phyloP scores from a whole-genome alignment of 169 alveolate genomes.

The Cryptosporidium ubiquitum region DNA sequence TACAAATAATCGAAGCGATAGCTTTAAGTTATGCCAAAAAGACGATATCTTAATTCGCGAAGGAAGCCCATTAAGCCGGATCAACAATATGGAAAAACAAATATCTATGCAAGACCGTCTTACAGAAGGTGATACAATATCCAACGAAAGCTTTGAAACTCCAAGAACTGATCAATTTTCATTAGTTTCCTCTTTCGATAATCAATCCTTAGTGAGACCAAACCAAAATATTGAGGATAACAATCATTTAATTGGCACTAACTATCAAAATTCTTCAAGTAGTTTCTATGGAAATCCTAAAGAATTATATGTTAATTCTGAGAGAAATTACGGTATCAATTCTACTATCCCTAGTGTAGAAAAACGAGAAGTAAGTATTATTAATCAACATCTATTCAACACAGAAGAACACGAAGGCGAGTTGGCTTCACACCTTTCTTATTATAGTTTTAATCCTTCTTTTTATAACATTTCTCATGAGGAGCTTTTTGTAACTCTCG shows the following conservation, averaged over 20 bases:
- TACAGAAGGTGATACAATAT: neutral
- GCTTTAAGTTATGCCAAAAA: neutral
- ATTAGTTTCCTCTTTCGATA: neutral
- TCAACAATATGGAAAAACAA: neutral
- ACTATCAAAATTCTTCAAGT: neutral
- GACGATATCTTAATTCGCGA: neutral
- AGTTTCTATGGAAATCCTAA: neutral
- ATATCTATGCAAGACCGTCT: neutral
- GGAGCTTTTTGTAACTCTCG: slow-evolving; percentile 61
- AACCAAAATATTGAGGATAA: neutral
- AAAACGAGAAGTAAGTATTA: neutral
- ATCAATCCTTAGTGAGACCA: neutral
- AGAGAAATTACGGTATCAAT: neutral
- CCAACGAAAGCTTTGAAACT: neutral
- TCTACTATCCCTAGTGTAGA: neutral
- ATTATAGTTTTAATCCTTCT: neutral
- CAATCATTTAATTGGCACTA: neutral
- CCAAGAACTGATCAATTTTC: neutral
- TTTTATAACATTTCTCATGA: slow-evolving; percentile 41
- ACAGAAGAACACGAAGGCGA: slow-evolving; percentile 6
- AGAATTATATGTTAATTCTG: neutral
- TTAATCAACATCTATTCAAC: neutral
- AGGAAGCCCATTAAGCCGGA: neutral
- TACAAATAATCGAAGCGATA: neutral
- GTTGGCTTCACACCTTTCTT: neutral